Evolutionary conservation across 192 early-diverging fungal species (phyloP), one percentile per base, ranked within the genome.

Genomic region (Anaeromyces robustus): DNA sequence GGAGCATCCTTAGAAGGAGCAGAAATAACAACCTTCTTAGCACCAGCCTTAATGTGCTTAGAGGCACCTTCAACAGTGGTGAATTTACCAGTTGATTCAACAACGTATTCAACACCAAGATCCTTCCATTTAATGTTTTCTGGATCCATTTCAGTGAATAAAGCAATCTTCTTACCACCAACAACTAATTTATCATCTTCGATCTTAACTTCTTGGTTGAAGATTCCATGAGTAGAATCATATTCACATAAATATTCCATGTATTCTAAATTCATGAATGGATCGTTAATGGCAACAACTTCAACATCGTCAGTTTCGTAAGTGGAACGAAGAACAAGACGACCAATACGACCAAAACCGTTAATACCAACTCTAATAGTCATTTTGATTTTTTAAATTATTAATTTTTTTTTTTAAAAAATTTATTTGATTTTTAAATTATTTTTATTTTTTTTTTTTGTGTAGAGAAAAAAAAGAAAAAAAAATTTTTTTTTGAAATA

Each of bases 151-250:
- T 89, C 90, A 80, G 87, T 82, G 89, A 89, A 91, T 86, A 96
- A 92, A 77, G 86, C 77, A 85, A 98, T 94, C 68, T 86, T 77
- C 80, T 92, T 81, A 81, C 96, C 96, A 88, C 98, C 94, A 81
- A 99, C 92, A 80, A 95, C 79, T 26, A 99, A 91, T 89, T 95
- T 95, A 83, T 93, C 94, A 86, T 93, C 90, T 89, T 94, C 90
- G 84, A 88, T 84, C 82, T 89, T 87, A 81, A 96, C 92, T 29
- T 89, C 89, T 79, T 94, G 95, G 85, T 95, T 92, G 92, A 92
- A 95, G 79, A 92, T 92, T 79, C 97, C 97, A 88, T 99, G 97
- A 83, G 96, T 97, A 43, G 97, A 97, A 92, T 99, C 97, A 87
- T 96, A 99, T 91, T 97, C 95, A 68, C 39, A 43, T 30, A 83